phyloP scores from a whole-genome alignment of 1,284 basidiomycete species.

The Tausonia pullulans region DNA sequence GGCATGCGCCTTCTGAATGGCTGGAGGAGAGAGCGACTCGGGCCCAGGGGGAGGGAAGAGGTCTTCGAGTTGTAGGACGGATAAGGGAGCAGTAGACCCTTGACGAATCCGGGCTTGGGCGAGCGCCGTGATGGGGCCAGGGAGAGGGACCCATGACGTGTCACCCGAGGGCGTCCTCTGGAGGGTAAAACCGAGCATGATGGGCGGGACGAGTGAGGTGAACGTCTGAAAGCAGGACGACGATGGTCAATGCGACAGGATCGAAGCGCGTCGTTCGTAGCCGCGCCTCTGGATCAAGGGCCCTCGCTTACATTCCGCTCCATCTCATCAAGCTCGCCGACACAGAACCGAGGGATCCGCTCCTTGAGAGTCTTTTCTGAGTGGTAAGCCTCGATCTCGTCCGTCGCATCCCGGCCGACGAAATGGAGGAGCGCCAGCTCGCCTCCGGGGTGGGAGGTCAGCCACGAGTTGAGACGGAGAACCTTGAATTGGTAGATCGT shows the following conservation, averaged over 20 bases:
- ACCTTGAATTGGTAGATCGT: constrained; percentile 68
- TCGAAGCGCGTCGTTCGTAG: too few species aligned
- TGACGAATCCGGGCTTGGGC: constrained; percentile 1
- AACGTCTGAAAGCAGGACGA: constrained; percentile 40
- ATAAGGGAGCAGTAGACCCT: background rate
- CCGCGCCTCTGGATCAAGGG: too few species aligned
- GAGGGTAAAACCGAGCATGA: constrained; percentile 71
- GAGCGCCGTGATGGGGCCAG: constrained; percentile 14
- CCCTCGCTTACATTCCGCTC: constrained; percentile 28
- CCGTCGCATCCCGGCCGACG: constrained; percentile 84
- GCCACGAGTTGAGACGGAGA: constrained; percentile 74
- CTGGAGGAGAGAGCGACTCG: constrained; percentile 41
- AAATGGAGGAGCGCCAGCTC: constrained; percentile 85
- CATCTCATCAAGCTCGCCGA: constrained; percentile 57
- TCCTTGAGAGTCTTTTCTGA: constrained; percentile 49
- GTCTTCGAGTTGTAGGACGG: constrained; percentile 22
- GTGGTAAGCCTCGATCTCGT: constrained; percentile 93
- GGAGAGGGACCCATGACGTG: constrained; percentile 25
- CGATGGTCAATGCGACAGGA: too few species aligned
- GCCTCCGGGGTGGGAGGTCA: constrained; percentile 79
- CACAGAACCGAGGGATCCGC: constrained; percentile 56
- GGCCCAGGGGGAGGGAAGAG: constrained; percentile 43
- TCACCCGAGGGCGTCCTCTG: constrained; percentile 21
- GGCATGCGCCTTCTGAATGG: constrained; percentile 58
- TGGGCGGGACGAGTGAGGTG: constrained; percentile 75